Evolutionary conservation across 257 asterid species (phyloP).

Genomic region (Scutellaria baicalensis): DNA sequence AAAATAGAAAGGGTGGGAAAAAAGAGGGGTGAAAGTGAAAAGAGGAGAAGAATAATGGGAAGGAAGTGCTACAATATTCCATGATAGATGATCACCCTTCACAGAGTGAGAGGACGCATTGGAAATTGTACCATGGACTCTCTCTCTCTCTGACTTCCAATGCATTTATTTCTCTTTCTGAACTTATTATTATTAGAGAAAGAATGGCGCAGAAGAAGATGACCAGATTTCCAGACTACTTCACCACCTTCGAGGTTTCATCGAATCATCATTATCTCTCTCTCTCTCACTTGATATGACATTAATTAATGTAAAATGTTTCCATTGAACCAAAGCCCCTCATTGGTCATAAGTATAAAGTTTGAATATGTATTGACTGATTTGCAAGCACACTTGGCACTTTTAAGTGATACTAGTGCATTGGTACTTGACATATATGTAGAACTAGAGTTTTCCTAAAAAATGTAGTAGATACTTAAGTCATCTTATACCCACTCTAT

Average conservation of each 20-base stretch:
- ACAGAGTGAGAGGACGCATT: slow-evolving; percentile 27
- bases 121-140: slow-evolving; percentile 32
- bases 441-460: no score
- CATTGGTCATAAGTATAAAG: no score
- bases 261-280: neutral
- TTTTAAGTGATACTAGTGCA: no score
- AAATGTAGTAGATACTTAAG: no score
- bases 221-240: slow-evolving; percentile 18
- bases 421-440: no score
- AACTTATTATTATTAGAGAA: slow-evolving; percentile 18
- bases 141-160: slow-evolving; percentile 27
- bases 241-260: slow-evolving; percentile 15
- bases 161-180: neutral
- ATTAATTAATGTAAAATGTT: no score
- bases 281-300: no score
- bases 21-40: slow-evolving; percentile 8
- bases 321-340: neutral
- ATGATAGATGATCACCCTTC: slow-evolving; percentile 3
- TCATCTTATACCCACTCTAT: no score
- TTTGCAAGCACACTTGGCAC: no score
- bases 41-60: slow-evolving; percentile 16
- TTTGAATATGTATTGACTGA: no score
- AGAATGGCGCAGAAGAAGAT: slow-evolving; percentile 4
- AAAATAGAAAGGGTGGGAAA: neutral
- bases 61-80: slow-evolving; percentile 39